A percentile compares a stretch with the other conserved stretches of the same genome.
These are phyloP conservation scores for Nakaseomyces delphensis DNA, from an alignment of 1,139 yeast genomes.

Conservation along the genomic window DNA sequence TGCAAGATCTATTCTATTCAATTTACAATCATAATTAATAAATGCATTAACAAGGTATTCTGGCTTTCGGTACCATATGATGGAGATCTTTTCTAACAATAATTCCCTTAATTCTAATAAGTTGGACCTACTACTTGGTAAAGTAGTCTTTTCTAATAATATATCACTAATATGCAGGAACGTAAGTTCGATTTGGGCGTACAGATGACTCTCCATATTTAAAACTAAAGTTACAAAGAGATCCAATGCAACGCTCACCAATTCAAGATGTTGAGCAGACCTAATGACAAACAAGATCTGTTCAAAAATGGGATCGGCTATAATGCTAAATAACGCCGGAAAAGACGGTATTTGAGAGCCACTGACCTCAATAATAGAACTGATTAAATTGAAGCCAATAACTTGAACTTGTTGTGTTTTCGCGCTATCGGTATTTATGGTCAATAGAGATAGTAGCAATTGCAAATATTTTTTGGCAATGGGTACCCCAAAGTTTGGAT, in stretches of 20 bases:
- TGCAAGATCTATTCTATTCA: slow-evolving; percentile 73
- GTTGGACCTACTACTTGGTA: slow-evolving; percentile 3
- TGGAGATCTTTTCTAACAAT: slow-evolving; percentile 71
- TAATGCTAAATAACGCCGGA: slow-evolving; percentile 53
- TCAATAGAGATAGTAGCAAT: slow-evolving; percentile 67
- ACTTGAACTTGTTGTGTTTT: slow-evolving; percentile 82
- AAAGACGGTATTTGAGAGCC: slow-evolving; percentile 60
- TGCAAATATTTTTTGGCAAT: slow-evolving; percentile 40
- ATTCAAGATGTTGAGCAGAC: slow-evolving; percentile 50
- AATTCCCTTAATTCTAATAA: slow-evolving; percentile 51
- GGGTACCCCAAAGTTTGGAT: slow-evolving; percentile 29
- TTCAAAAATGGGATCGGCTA: slow-evolving; percentile 73
- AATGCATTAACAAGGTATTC: slow-evolving; percentile 64
- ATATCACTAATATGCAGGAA: slow-evolving; percentile 49
- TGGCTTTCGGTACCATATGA: slow-evolving; percentile 76
- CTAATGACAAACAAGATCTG: slow-evolving; percentile 72
- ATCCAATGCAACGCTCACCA: slow-evolving; percentile 66
- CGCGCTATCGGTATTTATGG: slow-evolving; percentile 54
- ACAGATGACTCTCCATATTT: slow-evolving; percentile 47
- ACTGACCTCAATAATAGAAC: slow-evolving; percentile 71
- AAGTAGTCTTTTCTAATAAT: slow-evolving; percentile 38
- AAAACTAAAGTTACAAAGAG: slow-evolving; percentile 59
- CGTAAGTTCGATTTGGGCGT: slow-evolving; percentile 61
- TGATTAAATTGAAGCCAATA: slow-evolving; percentile 66
- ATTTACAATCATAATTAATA: slow-evolving; percentile 81